A percentile compares a stretch with the other conserved stretches of the same genome.
Conservation (phyloP, 2,329 filamentous ascomycete genomes). For the Rutstroemia sydowiana region DNA sequence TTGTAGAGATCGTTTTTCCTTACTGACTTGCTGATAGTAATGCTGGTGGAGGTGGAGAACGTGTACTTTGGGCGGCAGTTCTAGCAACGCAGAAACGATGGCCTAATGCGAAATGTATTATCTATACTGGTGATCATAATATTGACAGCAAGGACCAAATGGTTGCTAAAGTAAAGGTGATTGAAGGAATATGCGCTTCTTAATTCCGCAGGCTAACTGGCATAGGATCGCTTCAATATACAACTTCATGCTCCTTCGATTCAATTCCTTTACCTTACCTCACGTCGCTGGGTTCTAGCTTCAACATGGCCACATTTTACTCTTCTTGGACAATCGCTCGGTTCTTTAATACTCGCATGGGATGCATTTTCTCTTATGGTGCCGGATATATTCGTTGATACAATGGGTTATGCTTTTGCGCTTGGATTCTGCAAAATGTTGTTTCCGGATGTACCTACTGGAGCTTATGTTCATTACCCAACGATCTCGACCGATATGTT, state of each 20-base stretch:
- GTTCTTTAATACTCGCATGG: conserved; percentile 79
- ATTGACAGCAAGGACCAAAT: conserved; percentile 68
- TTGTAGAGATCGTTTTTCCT: no score
- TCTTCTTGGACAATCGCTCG: conserved; percentile 85
- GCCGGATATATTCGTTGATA: conserved; percentile 92
- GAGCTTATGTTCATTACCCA: conserved; percentile 94
- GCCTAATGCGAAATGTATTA: conserved; percentile 80
- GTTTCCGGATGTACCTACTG: conserved; percentile 74
- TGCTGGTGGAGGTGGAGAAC: conserved; percentile 89
- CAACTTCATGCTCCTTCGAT: conserved; percentile 74
- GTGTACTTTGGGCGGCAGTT: conserved; percentile 94
- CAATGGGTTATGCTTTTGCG: conserved; percentile 95
- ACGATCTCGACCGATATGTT: conserved; percentile 99
- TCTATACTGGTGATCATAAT: conserved; percentile 94
- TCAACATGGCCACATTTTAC: conserved; percentile 90
- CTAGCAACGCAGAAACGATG: conserved; percentile 82
- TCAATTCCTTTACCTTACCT: conserved; percentile 84
- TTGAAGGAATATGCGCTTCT: background rate
- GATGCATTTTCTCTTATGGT: conserved; percentile 89
- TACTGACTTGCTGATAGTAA: conserved; percentile 49
- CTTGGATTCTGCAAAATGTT: conserved; percentile 75
- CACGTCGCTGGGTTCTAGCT: conserved; percentile 76
- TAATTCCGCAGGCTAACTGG: conserved; percentile 4
- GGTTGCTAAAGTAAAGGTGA: conserved; percentile 65
- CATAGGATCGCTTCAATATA: conserved; percentile 83